Evolutionary conservation across 2,329 filamentous ascomycete species (phyloP).

Genomic region (Macrophomina pseudophaseolina): DNA sequence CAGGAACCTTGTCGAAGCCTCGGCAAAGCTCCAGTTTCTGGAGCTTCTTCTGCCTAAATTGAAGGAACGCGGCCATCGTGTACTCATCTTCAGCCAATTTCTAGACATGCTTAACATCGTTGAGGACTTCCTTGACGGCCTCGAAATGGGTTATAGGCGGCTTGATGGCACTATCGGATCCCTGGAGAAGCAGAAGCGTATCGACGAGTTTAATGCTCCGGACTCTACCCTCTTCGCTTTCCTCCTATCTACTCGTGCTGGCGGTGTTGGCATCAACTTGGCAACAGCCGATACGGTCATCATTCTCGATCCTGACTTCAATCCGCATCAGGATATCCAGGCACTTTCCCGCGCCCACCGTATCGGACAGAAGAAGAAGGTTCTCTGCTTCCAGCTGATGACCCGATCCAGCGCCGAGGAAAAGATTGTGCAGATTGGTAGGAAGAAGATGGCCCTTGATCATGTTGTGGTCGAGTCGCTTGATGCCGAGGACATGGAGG

Average conservation of each 20-base stretch:
- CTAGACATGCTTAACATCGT: constrained; percentile 83
- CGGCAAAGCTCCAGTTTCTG: constrained; percentile 83
- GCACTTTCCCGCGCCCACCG: constrained; percentile 92
- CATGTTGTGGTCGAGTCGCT: constrained; percentile 93
- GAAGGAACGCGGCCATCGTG: constrained; percentile 81
- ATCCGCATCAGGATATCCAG: constrained; percentile 97
- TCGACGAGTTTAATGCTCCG: constrained; percentile 90
- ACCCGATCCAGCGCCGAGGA: constrained; percentile 90
- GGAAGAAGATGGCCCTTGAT: constrained; percentile 94
- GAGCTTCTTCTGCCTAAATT: constrained; percentile 87
- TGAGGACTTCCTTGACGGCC: constrained; percentile 84
- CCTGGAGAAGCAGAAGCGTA: constrained; percentile 89
- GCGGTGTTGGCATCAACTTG: constrained; percentile 96
- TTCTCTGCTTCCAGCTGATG: constrained; percentile 93
- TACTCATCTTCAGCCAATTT: constrained; percentile 96
- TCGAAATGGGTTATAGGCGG: constrained; percentile 75
- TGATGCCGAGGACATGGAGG: constrained; percentile 79
- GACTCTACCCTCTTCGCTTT: constrained; percentile 86
- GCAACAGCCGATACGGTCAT: constrained; percentile 98
- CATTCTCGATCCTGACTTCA: constrained; percentile 96
- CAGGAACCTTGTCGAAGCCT: constrained; percentile 87
- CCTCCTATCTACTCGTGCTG: constrained; percentile 88
- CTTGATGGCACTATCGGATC: constrained; percentile 84
- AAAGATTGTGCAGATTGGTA: constrained; percentile 93
- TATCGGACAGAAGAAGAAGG: constrained; percentile 95